phyloP scores from a whole-genome alignment of 2,329 filamentous ascomycete genomes.

The Pseudonectria buxi region DNA sequence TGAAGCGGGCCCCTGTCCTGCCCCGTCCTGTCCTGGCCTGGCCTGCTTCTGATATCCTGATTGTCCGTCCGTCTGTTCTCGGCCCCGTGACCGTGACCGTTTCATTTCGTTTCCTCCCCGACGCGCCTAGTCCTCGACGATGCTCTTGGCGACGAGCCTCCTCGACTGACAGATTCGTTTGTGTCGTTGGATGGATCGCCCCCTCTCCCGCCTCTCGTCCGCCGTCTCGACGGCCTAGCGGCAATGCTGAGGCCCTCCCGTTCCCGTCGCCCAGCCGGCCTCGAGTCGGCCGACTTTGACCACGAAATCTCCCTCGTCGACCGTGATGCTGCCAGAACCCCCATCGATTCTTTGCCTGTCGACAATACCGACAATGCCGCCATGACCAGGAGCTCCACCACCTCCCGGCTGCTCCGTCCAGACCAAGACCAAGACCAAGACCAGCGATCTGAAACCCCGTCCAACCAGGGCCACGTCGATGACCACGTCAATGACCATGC shows the following conservation, averaged over 20 bases:
- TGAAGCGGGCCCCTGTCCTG: too few relatives aligned
- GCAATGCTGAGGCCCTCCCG: slow-evolving; percentile 33
- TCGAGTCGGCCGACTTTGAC: slow-evolving; percentile 58
- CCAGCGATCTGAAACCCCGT: too few relatives aligned
- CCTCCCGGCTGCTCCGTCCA: slow-evolving; percentile 16
- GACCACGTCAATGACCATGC: too few relatives aligned
- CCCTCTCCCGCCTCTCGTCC: slow-evolving; percentile 7
- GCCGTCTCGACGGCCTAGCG: slow-evolving; percentile 15
- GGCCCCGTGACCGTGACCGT: too few relatives aligned
- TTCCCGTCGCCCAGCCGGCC: slow-evolving; percentile 47
- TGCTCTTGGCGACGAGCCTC: slow-evolving; percentile 2
- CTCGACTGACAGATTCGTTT: slow-evolving; percentile 3
- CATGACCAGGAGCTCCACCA: slow-evolving; percentile 16
- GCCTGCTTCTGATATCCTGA: too few relatives aligned
- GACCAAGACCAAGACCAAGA: slow-evolving; percentile 11
- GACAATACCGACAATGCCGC: slow-evolving; percentile 15
- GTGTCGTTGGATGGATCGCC: slow-evolving; percentile 7
- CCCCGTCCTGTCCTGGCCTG: too few relatives aligned
- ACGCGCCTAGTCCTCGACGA: slow-evolving; percentile 2
- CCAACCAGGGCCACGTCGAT: too few relatives aligned
- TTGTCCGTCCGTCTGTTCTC: too few relatives aligned
- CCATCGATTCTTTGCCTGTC: slow-evolving; percentile 11
- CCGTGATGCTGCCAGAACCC: slow-evolving; percentile 30
- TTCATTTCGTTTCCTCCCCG: too few relatives aligned
- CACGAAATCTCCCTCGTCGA: slow-evolving; percentile 67